Evolutionary conservation across 192 early-diverging fungal genomes (phyloP), one percentile per base, ranked within the genome.

Genomic region (Helicostylum pulchrum): DNA sequence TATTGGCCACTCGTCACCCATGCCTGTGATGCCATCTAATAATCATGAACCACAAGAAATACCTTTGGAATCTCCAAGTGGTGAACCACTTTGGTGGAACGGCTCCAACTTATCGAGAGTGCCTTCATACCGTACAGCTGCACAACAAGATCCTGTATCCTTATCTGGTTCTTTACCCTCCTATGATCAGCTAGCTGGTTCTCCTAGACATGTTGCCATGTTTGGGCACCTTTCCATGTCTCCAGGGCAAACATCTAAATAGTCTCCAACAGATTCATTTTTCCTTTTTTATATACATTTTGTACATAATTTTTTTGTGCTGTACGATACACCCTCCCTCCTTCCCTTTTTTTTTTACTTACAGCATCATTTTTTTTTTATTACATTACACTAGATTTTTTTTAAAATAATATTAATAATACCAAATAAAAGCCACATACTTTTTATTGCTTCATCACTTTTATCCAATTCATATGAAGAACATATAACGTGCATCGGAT

Each of bases 71-170:
- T 31, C 17, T 10, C 34, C 48, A 51, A 30, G 14, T 11, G 20
- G 30, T 4, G 49, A 42, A 44, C 15, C 34, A 4, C 20, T 62
- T 10, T 68, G 67, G 67, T 68, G 67, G 67, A 42, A 62, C 14
- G 67, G 67, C 17, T 21, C 62, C 9, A 53, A 70, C 39, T 39
- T 70, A 36, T 57, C 62, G 1, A 20, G 62, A 12, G 68, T 70
- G 17, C 68, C 68, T 30, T 64, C 62, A 7, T 70, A 70, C 20
- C 62, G 43, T 6, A 65, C 63, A 11, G 63, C 53, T 3, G 26
- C 59, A 30, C 46, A 17, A 26, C 63, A 62, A 15, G 31, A 17
- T 50, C 19, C 49, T 31, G 34, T 48, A 9, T 0, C n/a, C 2
- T 30, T 52, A 15, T 52, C 61, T 12, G 48, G 46, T 19, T 62